Evolutionary conservation across 352 stramenopile species (phyloP).

Genomic region (Phytophthora melonis): DNA sequence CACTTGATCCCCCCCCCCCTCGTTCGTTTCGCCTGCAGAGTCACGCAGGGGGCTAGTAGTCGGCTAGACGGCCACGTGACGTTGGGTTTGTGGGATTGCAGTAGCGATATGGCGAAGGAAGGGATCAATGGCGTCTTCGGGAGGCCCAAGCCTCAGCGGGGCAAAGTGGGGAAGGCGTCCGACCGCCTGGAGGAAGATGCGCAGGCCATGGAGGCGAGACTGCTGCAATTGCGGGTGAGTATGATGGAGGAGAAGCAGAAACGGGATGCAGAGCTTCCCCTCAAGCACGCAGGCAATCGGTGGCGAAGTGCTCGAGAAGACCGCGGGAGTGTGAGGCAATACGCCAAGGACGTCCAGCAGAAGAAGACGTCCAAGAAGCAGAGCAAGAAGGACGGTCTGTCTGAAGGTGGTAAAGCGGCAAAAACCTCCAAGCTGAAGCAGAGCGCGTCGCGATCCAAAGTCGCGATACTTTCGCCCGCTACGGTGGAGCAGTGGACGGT

Average conservation of each 20-base stretch:
- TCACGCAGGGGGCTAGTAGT: background rate
- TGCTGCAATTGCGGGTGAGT: slow-evolving; percentile 61
- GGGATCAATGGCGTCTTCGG: slow-evolving; percentile 40
- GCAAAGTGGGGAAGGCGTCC: slow-evolving; percentile 44
- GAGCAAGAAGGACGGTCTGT: slow-evolving; percentile 11
- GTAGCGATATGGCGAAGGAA: slow-evolving; percentile 37
- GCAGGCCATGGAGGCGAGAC: slow-evolving; percentile 71
- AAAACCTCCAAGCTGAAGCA: slow-evolving; percentile 22
- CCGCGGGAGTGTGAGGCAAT: slow-evolving; percentile 76
- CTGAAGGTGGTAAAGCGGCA: background rate
- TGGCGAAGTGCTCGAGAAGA: slow-evolving; percentile 83
- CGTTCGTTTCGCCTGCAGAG: slow-evolving; percentile 37
- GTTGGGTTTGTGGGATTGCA: slow-evolving; percentile 11
- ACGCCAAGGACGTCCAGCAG: slow-evolving; percentile 70
- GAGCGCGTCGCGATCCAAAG: slow-evolving; percentile 14
- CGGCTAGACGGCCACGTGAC: no score
- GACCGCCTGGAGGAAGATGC: slow-evolving; percentile 80
- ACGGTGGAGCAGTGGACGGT: slow-evolving; percentile 63
- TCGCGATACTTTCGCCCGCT: slow-evolving; percentile 43
- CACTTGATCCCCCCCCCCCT: background rate
- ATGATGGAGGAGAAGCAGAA: slow-evolving; percentile 78
- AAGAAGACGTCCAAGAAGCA: slow-evolving; percentile 43
- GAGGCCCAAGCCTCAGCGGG: slow-evolving; percentile 24
- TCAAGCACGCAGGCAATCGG: slow-evolving; percentile 72
- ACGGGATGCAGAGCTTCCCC: slow-evolving; percentile 56